phyloP scores from a whole-genome alignment of 2,329 filamentous ascomycete genomes.

The Trematosphaeria pertusa region DNA sequence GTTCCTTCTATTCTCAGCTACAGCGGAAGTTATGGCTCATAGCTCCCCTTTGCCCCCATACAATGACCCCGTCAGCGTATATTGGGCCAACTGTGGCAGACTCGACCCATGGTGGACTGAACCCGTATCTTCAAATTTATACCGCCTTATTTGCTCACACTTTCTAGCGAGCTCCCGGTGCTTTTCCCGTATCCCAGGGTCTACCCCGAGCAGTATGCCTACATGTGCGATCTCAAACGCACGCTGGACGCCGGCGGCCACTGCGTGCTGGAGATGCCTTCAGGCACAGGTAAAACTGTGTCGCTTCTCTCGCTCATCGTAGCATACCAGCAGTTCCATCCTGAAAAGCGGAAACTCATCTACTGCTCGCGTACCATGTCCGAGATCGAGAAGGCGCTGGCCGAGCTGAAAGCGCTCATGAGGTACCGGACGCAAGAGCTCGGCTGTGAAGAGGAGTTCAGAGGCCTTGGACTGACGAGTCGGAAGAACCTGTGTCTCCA shows the following conservation, averaged over 20 bases:
- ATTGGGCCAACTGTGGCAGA: background rate
- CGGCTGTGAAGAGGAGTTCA: constrained; percentile 90
- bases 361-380: constrained; percentile 99
- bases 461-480: constrained; percentile 90
- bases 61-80: background rate
- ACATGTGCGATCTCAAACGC: constrained; percentile 85
- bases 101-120: background rate
- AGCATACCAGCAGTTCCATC: constrained; percentile 93
- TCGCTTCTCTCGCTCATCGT: constrained; percentile 94
- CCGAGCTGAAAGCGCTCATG: constrained; percentile 91
- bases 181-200: constrained; percentile 78
- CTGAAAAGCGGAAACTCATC: constrained; percentile 93
- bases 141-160: too few species aligned
- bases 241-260: constrained; percentile 95
- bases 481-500: constrained; percentile 97
- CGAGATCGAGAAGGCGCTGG: constrained; percentile 96
- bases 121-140: too few species aligned
- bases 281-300: constrained; percentile 96
- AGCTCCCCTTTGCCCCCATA: too few species aligned
- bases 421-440: constrained; percentile 90
- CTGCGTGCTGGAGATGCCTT: constrained; percentile 98
- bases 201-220: constrained; percentile 67
- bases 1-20: too few species aligned
- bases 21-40: too few species aligned
- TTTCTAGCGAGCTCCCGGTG: constrained; percentile 71